Conservation (phyloP, 352 stramenopile genomes). For the Phytopythium cucurbitacearum region DNA sequence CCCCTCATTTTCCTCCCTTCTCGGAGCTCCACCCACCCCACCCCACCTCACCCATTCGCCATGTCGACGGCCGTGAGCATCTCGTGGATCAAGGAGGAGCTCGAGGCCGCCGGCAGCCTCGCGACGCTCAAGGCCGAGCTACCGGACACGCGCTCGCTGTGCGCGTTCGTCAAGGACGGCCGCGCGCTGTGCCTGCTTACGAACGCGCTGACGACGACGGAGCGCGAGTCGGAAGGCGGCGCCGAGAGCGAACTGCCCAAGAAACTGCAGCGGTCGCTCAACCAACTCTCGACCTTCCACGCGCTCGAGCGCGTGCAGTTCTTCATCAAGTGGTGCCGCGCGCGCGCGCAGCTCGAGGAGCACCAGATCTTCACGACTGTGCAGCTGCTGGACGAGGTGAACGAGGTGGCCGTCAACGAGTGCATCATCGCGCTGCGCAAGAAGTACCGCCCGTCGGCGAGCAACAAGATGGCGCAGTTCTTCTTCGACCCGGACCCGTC, state of each 20-base stretch:
- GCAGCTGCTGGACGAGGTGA: slow-evolving; percentile 75
- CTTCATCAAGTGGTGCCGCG: slow-evolving; percentile 81
- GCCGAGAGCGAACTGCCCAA: slow-evolving; percentile 46
- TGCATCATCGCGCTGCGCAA: slow-evolving; percentile 55
- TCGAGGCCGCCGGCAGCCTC: slow-evolving; percentile 27
- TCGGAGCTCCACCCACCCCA: background rate
- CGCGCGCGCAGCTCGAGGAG: slow-evolving; percentile 49
- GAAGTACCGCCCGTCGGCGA: slow-evolving; percentile 44
- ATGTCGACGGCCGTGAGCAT: slow-evolving; percentile 33
- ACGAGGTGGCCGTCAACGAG: slow-evolving; percentile 53
- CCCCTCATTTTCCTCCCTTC: background rate
- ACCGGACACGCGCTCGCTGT: slow-evolving; percentile 34
- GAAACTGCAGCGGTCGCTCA: slow-evolving; percentile 64
- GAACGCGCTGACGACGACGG: slow-evolving; percentile 22
- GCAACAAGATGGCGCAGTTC: slow-evolving; percentile 24
- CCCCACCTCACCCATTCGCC: background rate
- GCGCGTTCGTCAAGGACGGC: slow-evolving; percentile 70
- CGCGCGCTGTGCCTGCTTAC: slow-evolving; percentile 70
- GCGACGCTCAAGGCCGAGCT: slow-evolving; percentile 25
- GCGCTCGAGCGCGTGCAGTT: slow-evolving; percentile 80
- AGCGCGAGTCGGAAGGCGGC: slow-evolving; percentile 13
- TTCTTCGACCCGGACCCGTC: slow-evolving; percentile 15
- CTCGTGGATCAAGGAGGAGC: slow-evolving; percentile 59
- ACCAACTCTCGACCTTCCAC: slow-evolving; percentile 75
- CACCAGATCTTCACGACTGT: slow-evolving; percentile 75